Conservation (phyloP, 129 eudicot species). For the Sambucus nigra region DNA sequence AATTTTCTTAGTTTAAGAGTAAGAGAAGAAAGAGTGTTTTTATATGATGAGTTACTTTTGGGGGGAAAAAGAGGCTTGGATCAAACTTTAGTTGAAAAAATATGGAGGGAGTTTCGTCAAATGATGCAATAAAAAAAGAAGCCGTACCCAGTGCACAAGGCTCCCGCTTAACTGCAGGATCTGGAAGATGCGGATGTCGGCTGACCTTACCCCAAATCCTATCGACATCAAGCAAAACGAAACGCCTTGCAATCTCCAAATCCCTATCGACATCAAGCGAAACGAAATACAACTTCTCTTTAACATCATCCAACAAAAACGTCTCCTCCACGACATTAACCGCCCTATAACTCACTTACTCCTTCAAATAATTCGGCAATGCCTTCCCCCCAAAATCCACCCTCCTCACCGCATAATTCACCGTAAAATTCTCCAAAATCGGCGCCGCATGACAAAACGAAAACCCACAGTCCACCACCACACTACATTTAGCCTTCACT, state of each 20-base stretch:
- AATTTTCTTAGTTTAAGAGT: too few species aligned
- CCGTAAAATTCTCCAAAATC: constrained; percentile 66
- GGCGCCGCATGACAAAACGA: constrained; percentile 76
- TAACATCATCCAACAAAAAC: constrained; percentile 79
- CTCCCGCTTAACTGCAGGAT: too few species aligned
- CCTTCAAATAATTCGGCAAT: constrained; percentile 81
- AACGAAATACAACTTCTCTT: constrained; percentile 88
- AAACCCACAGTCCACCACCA: constrained; percentile 89
- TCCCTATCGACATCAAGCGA: constrained; percentile 72
- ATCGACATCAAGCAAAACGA: too few species aligned
- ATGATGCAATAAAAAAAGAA: too few species aligned
- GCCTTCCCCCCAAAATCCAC: constrained; percentile 98
- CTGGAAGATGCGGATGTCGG: too few species aligned
- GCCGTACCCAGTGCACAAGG: too few species aligned
- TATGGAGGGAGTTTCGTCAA: too few species aligned
- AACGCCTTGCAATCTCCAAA: constrained; percentile 82
- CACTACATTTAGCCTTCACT: constrained; percentile 62
- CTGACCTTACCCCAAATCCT: too few species aligned
- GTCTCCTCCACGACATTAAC: constrained; percentile 92
- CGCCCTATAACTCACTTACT: constrained; percentile 70
- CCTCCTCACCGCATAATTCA: constrained; percentile 88
- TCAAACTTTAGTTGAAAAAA: too few species aligned
- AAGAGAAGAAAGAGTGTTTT: too few species aligned
- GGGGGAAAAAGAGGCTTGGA: too few species aligned
- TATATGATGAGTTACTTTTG: too few species aligned